phyloP scores from a whole-genome alignment of 139 green algal genomes.

The Klebsormidium nitens region DNA sequence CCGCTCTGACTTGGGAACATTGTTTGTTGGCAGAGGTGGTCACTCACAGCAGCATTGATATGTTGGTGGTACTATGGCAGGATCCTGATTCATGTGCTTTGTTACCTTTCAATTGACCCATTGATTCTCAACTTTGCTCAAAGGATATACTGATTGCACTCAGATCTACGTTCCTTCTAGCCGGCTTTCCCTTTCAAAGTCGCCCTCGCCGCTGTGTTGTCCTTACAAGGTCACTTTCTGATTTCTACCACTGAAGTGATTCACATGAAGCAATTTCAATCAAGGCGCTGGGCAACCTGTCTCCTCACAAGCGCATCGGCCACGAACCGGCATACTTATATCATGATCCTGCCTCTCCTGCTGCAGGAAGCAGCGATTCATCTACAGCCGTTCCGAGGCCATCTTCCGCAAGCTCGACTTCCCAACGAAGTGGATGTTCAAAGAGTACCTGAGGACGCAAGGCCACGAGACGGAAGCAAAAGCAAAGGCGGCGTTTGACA shows the following conservation, averaged over 20 bases:
- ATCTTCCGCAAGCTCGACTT: conserved; percentile 31
- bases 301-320: not conserved
- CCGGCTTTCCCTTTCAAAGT: too few species aligned
- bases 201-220: too few species aligned
- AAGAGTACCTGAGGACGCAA: conserved; percentile 13
- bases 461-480: conserved; percentile 35
- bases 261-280: not conserved
- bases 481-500: conserved; percentile 26
- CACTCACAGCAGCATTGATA: not conserved
- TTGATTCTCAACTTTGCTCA: too few species aligned
- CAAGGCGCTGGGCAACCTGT: not conserved
- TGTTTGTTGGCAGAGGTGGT: not conserved
- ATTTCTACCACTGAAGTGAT: too few species aligned
- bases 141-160: too few species aligned
- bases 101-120: too few species aligned
- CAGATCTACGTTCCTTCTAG: too few species aligned
- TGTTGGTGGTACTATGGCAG: conserved; percentile 1
- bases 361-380: conserved; percentile 40
- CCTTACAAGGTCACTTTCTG: too few species aligned
- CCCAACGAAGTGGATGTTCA: conserved; percentile 31
- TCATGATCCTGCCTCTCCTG: not conserved
- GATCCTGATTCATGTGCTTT: too few species aligned
- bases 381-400: conserved; percentile 14
- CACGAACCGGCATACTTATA: not conserved
- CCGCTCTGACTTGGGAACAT: not conserved